Percentiles rank a stretch among this genome's conserved stretches.
phyloP scores from a whole-genome alignment of 495 filamentous ascomycete species.

The Alectoria sarmentosa region DNA sequence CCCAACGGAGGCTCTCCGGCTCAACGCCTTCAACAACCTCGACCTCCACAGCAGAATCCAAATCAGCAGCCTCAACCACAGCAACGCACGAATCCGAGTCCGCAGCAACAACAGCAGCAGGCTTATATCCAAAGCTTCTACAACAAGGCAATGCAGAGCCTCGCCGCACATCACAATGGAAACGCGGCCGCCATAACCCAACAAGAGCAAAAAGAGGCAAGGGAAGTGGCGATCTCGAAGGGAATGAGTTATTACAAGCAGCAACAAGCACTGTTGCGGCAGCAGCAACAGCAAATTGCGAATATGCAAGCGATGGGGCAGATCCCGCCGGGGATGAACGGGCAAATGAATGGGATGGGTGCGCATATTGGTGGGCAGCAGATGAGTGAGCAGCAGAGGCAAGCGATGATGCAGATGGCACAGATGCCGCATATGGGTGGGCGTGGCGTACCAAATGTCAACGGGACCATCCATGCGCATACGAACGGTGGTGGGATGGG shows the following conservation, averaged over 20 bases:
- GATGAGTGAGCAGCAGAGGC: slow-evolving; percentile 14
- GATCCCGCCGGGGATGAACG: background rate
- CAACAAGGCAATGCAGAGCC: slow-evolving; percentile 9
- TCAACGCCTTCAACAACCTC: slow-evolving; percentile 8
- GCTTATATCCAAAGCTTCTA: slow-evolving; percentile 29
- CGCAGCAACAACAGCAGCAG: background rate
- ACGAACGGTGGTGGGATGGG: slow-evolving; percentile 15
- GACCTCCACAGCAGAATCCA: background rate
- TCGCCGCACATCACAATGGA: background rate
- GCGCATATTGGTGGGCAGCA: slow-evolving; percentile 26
- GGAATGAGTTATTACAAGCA: background rate
- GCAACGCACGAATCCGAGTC: slow-evolving; percentile 13
- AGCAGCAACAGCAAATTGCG: slow-evolving; percentile 31
- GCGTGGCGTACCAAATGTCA: slow-evolving; percentile 10
- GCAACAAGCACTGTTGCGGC: slow-evolving; percentile 18
- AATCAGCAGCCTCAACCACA: slow-evolving; percentile 33
- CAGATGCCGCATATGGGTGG: slow-evolving; percentile 14
- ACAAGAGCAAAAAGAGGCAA: background rate
- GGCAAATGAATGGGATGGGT: slow-evolving; percentile 12
- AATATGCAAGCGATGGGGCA: slow-evolving; percentile 25
- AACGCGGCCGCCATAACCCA: background rate
- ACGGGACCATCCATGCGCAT: slow-evolving; percentile 9
- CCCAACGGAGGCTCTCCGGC: slow-evolving; percentile 15
- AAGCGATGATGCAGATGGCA: slow-evolving; percentile 13
- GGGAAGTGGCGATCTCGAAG: background rate